Conservation (phyloP, 169 alveolate genomes). For the Plasmodium knowlesi region DNA sequence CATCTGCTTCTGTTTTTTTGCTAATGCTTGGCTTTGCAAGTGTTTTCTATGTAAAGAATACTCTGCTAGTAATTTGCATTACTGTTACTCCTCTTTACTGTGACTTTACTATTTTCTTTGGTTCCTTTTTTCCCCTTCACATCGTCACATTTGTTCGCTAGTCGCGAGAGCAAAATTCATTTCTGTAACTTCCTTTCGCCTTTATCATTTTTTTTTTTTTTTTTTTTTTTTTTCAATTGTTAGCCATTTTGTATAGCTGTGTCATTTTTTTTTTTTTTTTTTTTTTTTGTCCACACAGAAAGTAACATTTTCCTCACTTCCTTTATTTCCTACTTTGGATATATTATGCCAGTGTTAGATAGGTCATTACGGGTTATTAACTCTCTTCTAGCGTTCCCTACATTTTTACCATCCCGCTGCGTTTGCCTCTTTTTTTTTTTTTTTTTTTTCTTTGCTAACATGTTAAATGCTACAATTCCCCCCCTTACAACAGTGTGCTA, state of each 20-base stretch:
- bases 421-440: neutral
- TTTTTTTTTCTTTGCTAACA: neutral
- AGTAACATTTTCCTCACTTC: conserved; percentile 14
- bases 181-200: conserved; percentile 15
- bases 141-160: neutral
- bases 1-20: conserved; percentile 14
- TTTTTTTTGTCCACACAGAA: neutral
- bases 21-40: neutral
- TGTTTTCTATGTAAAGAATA: neutral
- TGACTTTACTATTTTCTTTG: neutral
- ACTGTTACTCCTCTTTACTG: neutral
- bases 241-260: conserved; percentile 4
- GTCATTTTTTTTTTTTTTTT: neutral
- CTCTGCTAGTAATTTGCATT: too few relatives aligned
- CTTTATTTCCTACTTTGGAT: neutral
- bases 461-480: neutral
- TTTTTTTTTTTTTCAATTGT: conserved; percentile 20
- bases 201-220: conserved; percentile 35
- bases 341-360: neutral
- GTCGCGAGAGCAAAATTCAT: neutral
- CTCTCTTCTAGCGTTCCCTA: neutral
- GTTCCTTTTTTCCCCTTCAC: neutral
- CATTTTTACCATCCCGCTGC: neutral
- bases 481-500: neutral
- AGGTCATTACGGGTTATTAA: neutral